Percentiles rank a stretch among this genome's conserved stretches.
Evolutionary conservation across 441 rosid species (phyloP).

Genomic region (Adansonia grandidieri): DNA sequence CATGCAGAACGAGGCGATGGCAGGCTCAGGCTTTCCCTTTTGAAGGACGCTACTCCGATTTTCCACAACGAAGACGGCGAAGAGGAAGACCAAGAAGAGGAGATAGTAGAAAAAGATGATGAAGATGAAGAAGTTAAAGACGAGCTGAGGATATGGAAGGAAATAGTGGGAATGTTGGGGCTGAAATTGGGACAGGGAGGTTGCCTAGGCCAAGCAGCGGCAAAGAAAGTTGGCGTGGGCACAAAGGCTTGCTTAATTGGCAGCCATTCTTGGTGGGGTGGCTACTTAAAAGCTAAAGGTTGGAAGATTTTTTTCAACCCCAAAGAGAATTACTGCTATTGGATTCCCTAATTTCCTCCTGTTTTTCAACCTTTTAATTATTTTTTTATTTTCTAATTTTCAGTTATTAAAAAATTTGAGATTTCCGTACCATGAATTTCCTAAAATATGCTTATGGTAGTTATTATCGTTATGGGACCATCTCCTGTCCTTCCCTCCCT

Average conservation of each 20-base stretch:
- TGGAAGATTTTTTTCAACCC: slow-evolving; percentile 16
- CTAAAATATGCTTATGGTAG: slow-evolving; percentile 39
- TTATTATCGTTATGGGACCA: slow-evolving; percentile 50
- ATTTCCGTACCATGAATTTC: slow-evolving; percentile 16
- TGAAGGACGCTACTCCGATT: slow-evolving; percentile 24
- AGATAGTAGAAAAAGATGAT: slow-evolving; percentile 18
- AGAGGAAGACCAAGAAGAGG: slow-evolving; percentile 28
- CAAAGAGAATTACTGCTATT: background rate
- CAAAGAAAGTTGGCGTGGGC: slow-evolving; percentile 51
- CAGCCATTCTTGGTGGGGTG: slow-evolving; percentile 50
- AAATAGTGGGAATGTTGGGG: slow-evolving; percentile 34
- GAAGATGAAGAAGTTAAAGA: slow-evolving; percentile 27
- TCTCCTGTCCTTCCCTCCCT: background rate
- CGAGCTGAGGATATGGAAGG: slow-evolving; percentile 36
- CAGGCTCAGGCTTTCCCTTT: slow-evolving; percentile 52
- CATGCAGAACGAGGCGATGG: slow-evolving; percentile 61
- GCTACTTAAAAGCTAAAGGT: slow-evolving; percentile 37
- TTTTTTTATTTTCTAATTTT: background rate
- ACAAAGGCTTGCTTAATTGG: slow-evolving; percentile 44
- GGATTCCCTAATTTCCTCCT: slow-evolving; percentile 33
- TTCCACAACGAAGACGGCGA: background rate
- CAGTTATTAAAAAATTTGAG: slow-evolving; percentile 20
- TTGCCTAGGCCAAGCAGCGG: slow-evolving; percentile 43
- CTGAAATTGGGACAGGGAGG: slow-evolving; percentile 47
- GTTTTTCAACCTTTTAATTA: slow-evolving; percentile 9